Percentiles rank a stretch among this genome's conserved stretches.
These are phyloP conservation scores for Penicillium paradoxum DNA, from an alignment of 495 filamentous ascomycete species.

Conservation along the genomic window DNA sequence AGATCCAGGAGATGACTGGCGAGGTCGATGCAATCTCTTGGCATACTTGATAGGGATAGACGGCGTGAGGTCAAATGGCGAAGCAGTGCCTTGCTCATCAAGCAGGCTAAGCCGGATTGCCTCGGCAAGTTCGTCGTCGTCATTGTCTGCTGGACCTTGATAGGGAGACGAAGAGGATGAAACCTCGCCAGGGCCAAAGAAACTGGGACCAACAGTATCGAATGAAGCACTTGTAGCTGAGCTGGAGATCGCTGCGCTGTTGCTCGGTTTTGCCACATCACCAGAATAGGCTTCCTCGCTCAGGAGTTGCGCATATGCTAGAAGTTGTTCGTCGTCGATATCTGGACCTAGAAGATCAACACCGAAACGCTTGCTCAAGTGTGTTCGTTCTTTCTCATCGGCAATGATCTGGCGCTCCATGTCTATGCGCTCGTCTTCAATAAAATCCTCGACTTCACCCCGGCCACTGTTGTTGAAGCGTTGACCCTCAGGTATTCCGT, in stretches of 20 bases:
- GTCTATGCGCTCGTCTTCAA: constrained; percentile 75
- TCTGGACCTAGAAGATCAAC: constrained; percentile 67
- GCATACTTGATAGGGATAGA: constrained; percentile 52
- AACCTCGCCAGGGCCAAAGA: constrained; percentile 47
- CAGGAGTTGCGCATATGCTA: constrained; percentile 84
- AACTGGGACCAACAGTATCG: constrained; percentile 40
- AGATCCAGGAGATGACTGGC: constrained; percentile 19
- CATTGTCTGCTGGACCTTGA: constrained; percentile 43
- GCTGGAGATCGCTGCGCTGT: constrained; percentile 41
- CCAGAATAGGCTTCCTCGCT: constrained; percentile 69
- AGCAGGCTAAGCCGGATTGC: constrained; percentile 75
- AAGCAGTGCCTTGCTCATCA: constrained; percentile 34
- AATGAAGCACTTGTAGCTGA: constrained; percentile 42
- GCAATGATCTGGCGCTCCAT: constrained; percentile 68
- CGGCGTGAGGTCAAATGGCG: constrained; percentile 28
- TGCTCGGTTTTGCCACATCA: constrained; percentile 55
- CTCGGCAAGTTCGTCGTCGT: constrained; percentile 72
- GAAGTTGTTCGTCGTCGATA: constrained; percentile 78
- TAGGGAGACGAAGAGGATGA: constrained; percentile 37
- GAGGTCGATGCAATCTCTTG: constrained; percentile 21
- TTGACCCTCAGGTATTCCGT: constrained; percentile 46
- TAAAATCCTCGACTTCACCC: constrained; percentile 68
- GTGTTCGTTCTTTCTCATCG: constrained; percentile 54
- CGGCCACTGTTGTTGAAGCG: constrained; percentile 56
- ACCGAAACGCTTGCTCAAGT: constrained; percentile 73